Conservation (phyloP, 345 rosid species). For the Aquilaria sinensis region DNA sequence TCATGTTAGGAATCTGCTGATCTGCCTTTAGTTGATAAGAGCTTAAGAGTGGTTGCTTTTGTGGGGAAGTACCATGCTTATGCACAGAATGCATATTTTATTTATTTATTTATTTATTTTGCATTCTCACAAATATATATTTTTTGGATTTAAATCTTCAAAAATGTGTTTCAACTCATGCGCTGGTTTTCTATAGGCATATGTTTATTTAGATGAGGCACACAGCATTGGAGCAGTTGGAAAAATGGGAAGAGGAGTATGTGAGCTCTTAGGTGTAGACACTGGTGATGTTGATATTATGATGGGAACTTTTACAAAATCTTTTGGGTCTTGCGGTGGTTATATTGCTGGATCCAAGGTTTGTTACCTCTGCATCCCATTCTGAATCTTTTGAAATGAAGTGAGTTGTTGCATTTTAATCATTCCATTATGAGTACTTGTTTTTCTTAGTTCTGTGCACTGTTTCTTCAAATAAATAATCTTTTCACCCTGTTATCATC, state of each 20-base stretch:
- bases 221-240: conserved; percentile 99
- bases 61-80: neutral
- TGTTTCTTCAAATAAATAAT: neutral
- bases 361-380: conserved; percentile 7
- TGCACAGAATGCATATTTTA: neutral
- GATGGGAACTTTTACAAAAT: conserved; percentile 99
- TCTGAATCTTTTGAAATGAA: neutral
- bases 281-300: conserved; percentile 88
- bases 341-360: conserved; percentile 98
- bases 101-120: neutral
- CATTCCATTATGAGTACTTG: neutral
- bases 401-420: neutral
- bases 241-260: conserved; percentile 88
- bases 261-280: conserved; percentile 92
- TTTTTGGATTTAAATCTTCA: neutral
- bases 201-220: conserved; percentile 90
- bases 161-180: neutral
- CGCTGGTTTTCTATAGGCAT: conserved; percentile 40
- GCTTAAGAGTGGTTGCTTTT: conserved; percentile 6
- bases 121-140: conserved; percentile 2
- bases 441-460: neutral
- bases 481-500: conserved; percentile 6
- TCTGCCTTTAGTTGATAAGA: conserved; percentile 5
- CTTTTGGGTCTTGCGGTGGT: conserved; percentile 99
- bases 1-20: neutral